Base-by-base conservation (phyloP, 495 filamentous ascomycete genomes). In the Hypoxylon fragiforme region DNA sequence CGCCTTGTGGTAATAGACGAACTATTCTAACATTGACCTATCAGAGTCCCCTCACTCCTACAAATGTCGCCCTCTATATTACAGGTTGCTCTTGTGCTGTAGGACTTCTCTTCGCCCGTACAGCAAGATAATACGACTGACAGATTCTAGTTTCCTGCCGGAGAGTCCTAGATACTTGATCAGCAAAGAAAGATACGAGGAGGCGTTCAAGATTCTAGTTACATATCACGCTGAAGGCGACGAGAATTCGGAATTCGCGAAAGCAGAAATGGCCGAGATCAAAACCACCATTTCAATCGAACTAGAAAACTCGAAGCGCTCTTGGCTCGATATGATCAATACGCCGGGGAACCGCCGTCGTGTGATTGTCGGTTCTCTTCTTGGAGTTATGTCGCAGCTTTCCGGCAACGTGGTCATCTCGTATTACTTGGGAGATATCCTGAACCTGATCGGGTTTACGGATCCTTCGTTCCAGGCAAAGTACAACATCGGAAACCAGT, bases 381-480 rank as follows among this genome's bases (percentile, higher is more conserved):
- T 86, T 11, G 81, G 82, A 3, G 60, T 86, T 5, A 85, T 87
- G 66, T 81, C 81, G 0, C 83, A 87, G 60, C 85, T 82, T 73
- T 83, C 80, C 30, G 83, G 84, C 16, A 86, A 87, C 62, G 82
- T 79, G 8, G 68, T 85, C 35, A 83, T 85, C 39, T 82, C 81
- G 58, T 77, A 79, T 61, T 78, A 79, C 52, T 58, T 79, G 28
- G 64, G 61, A 53, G 74, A 77, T 47, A 62, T 78, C 20, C 67
- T 77, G 13, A 62, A 68, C 35, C 64, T 62, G 54, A 67, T 57
- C 57, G 72, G 52, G 67, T 80, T 58, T 54, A 82, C 70, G 40
- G 68, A 78, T 55, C 54, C 69, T 7, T 57, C 68, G n/a, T 64
- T 65, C 60, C 77, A 80, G 46, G 75, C 72, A 37, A 72, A 77